Base-by-base conservation (phyloP, 1,284 basidiomycete genomes). In the Schizopora paradoxa region DNA sequence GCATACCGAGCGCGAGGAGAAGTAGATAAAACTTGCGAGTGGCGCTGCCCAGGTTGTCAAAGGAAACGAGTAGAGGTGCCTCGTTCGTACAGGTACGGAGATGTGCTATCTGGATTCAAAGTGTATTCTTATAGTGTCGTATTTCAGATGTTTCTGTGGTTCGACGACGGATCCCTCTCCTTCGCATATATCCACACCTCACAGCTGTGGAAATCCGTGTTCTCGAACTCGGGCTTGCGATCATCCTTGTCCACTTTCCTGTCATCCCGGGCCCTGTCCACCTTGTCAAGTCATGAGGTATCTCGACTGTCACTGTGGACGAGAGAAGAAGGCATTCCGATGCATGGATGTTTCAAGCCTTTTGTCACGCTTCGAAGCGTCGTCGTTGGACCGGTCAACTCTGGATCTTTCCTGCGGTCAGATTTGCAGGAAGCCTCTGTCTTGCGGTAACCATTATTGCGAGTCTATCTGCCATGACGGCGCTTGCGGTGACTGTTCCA, bases 11-110 rank as follows among this genome's bases (percentile, higher is more conserved):
- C 80, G 2, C 66, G 91, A 49, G 83, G 84, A 1, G 86, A 91
- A 39, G 54, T 55, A 51, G 67, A 70, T 23, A 69, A 69, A 41
- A 69, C 70, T 23, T 82, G 82, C 1, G 85, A 90, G 57, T 93
- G 91, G 91, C 71, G 83, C 46, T 94, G 91, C 62, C 91, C 91
- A 0, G 90, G 89, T 0, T 94, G 91, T 66, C 91, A 91, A 58
- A 79, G 78, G 2, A 83, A 81, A 51, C 70, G 91, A 21, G 70
- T 73, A 35, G 62, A 66, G 4, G 74, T 86, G 1, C 86, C 88
- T 0, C 71, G 68, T 3, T 73, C 72, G 3, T 95, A 94, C 61
- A 74, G 75, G 78, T 89, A 51, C 46, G 70, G 63, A 4, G n/a
- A 39, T 36, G 16, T 13, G 38, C 8, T 43, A 23, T 22, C 8